These are phyloP conservation scores for Mucor irregularis DNA, from an alignment of 371 early-diverging fungal species.

Conservation along the genomic window DNA sequence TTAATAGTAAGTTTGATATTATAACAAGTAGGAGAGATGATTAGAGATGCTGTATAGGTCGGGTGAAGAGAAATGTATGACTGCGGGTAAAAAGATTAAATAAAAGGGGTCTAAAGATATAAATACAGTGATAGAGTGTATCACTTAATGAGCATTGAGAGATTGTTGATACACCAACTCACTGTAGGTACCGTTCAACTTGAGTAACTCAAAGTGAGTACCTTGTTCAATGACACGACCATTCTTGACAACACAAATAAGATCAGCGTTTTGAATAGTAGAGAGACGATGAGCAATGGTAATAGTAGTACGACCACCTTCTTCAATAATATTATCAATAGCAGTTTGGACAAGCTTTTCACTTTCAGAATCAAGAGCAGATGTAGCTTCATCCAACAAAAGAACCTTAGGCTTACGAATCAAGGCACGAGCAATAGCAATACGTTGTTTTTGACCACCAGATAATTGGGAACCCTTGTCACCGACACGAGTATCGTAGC, in stretches of 20 bases:
- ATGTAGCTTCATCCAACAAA: constrained; percentile 96
- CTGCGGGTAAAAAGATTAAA: background rate
- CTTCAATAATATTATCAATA: constrained; percentile 72
- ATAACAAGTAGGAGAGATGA: background rate
- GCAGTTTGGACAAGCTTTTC: constrained; percentile 90
- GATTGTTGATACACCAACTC: constrained; percentile 46
- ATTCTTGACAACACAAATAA: constrained; percentile 73
- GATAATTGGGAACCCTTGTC: constrained; percentile 71
- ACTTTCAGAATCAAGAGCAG: constrained; percentile 85
- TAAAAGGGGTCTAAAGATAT: background rate
- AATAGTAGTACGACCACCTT: constrained; percentile 62
- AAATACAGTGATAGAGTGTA: background rate
- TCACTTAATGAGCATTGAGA: constrained; percentile 34
- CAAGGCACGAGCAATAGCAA: constrained; percentile 69
- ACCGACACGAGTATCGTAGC: constrained; percentile 81
- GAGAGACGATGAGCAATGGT: constrained; percentile 76
- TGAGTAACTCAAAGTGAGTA: constrained; percentile 73
- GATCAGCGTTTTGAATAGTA: constrained; percentile 76
- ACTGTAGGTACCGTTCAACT: constrained; percentile 38
- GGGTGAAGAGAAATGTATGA: too few species aligned
- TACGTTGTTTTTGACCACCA: constrained; percentile 77
- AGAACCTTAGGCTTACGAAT: constrained; percentile 86
- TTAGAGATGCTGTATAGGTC: too few species aligned
- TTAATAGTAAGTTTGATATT: background rate
- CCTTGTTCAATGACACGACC: constrained; percentile 84